Evolutionary conservation across 306 rosid species (phyloP).

Genomic region (Crataegus laevigata): DNA sequence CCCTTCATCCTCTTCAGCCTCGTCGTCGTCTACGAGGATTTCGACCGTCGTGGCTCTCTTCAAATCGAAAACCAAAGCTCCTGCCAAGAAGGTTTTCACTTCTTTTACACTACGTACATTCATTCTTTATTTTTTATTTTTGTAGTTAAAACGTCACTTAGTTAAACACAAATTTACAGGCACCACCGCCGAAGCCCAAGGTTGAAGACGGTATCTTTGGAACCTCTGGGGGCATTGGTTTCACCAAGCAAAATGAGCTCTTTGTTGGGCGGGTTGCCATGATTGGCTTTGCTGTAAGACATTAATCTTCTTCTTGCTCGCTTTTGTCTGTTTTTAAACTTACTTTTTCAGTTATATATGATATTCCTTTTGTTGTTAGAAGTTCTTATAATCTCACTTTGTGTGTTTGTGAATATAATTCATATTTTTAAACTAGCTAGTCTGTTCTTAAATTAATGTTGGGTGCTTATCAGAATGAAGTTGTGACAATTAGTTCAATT

Average conservation of each 20-base stretch:
- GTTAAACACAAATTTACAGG: constrained; percentile 34
- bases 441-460: too few relatives aligned
- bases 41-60: constrained; percentile 57
- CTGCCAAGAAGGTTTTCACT: constrained; percentile 62
- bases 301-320: neutral
- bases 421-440: too few relatives aligned
- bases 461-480: too few relatives aligned
- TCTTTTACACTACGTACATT: neutral
- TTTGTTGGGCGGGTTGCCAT: constrained; percentile 96
- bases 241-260: constrained; percentile 94
- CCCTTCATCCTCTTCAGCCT: constrained; percentile 25
- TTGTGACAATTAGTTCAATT: too few relatives aligned
- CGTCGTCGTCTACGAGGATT: constrained; percentile 20
- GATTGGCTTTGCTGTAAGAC: constrained; percentile 91
- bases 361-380: neutral
- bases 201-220: constrained; percentile 94
- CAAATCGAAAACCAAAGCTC: constrained; percentile 75
- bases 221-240: constrained; percentile 96
- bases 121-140: neutral
- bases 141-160: too few relatives aligned
- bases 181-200: constrained; percentile 50
- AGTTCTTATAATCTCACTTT: neutral
- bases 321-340: neutral
- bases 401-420: too few relatives aligned
- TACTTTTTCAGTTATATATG: neutral